Evolutionary conservation across 305 asterid genomes (phyloP).

Genomic region (Solanum aculeatissimum): DNA sequence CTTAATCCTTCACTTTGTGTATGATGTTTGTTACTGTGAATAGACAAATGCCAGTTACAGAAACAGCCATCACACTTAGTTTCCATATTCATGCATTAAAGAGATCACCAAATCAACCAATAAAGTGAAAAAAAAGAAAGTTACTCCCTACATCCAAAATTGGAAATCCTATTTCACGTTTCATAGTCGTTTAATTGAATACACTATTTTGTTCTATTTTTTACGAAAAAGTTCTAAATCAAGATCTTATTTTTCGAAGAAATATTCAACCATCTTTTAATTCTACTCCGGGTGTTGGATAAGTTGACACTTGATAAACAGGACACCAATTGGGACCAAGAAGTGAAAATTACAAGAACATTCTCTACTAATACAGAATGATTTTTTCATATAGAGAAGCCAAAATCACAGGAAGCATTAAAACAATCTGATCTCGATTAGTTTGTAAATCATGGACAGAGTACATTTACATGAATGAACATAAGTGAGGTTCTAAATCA

Average conservation of each 20-base stretch:
- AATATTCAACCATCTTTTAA: background rate
- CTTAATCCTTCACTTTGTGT: background rate
- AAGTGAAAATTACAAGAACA: background rate
- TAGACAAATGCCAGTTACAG: background rate
- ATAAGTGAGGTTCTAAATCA: background rate
- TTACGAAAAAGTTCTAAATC: background rate
- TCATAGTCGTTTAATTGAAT: background rate
- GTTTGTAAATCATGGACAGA: background rate
- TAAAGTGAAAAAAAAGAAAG: background rate
- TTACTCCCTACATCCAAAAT: background rate
- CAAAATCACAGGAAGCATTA: background rate
- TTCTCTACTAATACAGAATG: background rate
- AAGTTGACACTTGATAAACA: background rate
- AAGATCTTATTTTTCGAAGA: background rate
- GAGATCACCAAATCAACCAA: background rate
- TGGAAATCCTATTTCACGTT: background rate
- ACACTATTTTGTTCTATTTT: background rate
- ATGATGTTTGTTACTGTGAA: background rate
- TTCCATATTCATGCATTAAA: background rate
- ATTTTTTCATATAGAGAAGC: background rate
- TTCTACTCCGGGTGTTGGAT: background rate
- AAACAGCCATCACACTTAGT: background rate
- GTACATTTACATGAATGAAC: background rate
- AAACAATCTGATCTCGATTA: background rate
- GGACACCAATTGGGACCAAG: background rate